Base-by-base conservation (phyloP, 2,329 filamentous ascomycete species). In the Aspergillus proliferans region DNA sequence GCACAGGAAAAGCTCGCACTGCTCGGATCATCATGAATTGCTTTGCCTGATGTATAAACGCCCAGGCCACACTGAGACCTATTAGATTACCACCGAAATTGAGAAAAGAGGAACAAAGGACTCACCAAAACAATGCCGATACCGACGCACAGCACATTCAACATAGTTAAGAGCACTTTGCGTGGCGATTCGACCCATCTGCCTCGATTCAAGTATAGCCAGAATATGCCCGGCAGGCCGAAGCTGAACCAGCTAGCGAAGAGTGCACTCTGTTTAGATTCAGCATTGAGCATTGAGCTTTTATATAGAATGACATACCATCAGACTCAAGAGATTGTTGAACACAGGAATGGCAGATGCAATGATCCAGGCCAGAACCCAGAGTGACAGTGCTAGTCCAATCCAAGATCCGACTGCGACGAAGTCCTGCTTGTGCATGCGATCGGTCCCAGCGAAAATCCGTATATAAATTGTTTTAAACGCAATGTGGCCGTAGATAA, bases 341-440 rank as follows among this genome's bases (percentile, higher is more conserved):
- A 87, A 87, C 47, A 80, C 77, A 2, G 84, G 84, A 4, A 87
- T 81, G 0, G 80, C 79, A 63, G 84, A 79, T 10, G 84, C 82
- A 49, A 87, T 81, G 47, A 86, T 61, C 72, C 80, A 84, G 1
- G 81, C 79, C 7, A 83, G 50, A 4, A 78, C 57, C 79, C 82
- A 86, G n/a, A 80, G 64, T 12, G 59, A 63, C 0, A 74, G 59
- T 1, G 77, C 75, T 28, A 87, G 77, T 6, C 52, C 71, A 10
- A 79, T 55, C 84, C 84, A 87, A 9, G 73, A 72, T 1, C 72
- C 59, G 54, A 75, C 76, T 4, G 78, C 76, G 0, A 72, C 49
- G 46, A 67, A 65, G 30, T 72, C 78, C 46, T 70, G 69, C 50
- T 72, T 69, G 38, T 70, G 66, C 62, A 78, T 68, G 59, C 76